A percentile compares a stretch with the other conserved stretches of the same genome.
Conservation (phyloP, 73 alveolate genomes). For the Paraurostyla sp. region DNA sequence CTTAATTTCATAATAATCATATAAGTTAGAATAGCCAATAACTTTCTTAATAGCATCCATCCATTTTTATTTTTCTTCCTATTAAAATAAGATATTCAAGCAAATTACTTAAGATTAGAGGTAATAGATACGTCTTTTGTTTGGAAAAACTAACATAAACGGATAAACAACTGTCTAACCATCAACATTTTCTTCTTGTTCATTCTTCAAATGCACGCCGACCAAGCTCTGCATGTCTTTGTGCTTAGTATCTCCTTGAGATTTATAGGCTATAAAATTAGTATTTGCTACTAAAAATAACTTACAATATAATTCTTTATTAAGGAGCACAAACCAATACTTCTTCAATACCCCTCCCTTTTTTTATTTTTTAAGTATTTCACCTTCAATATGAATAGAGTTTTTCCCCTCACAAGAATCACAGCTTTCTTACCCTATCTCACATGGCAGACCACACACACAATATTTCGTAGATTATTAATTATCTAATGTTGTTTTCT, state of each 20-base stretch:
- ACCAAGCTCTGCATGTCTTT: conserved; percentile 66
- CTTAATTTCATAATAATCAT: conserved; percentile 76
- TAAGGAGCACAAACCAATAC: conserved; percentile 46
- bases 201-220: conserved; percentile 59
- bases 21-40: conserved; percentile 78
- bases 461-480: not conserved
- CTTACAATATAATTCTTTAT: conserved; percentile 70
- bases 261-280: conserved; percentile 12
- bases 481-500: not conserved
- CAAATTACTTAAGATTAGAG: conserved; percentile 59
- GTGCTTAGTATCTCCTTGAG: conserved; percentile 65
- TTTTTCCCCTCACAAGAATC: conserved; percentile 34
- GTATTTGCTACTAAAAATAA: not conserved
- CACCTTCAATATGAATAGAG: conserved; percentile 43
- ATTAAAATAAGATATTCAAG: not conserved
- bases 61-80: conserved; percentile 48
- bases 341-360: conserved; percentile 55
- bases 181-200: conserved; percentile 50
- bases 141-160: conserved; percentile 63
- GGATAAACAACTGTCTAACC: conserved; percentile 44
- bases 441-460: conserved; percentile 16
- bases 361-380: conserved; percentile 55
- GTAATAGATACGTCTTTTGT: conserved; percentile 62
- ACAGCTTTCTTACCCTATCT: not conserved
- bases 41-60: conserved; percentile 64